Percentiles rank a stretch among this genome's conserved stretches.
Conservation (phyloP, 768 basidiomycete genomes). For the Strobilomyces echinocephalus region DNA sequence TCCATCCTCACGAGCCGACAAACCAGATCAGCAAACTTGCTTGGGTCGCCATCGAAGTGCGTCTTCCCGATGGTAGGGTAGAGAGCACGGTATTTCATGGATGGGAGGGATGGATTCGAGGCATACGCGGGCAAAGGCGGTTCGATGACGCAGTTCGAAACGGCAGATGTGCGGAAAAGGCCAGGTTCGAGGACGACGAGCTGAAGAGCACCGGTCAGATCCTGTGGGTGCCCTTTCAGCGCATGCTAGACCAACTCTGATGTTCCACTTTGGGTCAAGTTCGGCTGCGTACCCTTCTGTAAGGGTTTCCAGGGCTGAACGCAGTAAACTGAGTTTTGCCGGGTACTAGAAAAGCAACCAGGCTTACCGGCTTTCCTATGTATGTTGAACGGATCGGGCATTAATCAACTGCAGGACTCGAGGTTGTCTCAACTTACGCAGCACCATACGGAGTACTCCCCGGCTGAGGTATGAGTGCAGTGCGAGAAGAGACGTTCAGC, state of each 20-base stretch:
- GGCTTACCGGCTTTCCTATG: slow-evolving; percentile 20
- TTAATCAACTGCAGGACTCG: neutral
- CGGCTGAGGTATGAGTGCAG: slow-evolving; percentile 21
- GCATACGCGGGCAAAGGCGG: slow-evolving; percentile 15
- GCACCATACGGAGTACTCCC: slow-evolving; percentile 24
- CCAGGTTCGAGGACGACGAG: slow-evolving; percentile 21
- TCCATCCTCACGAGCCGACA: slow-evolving; percentile 16
- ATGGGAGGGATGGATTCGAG: slow-evolving; percentile 24
- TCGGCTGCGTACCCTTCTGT: slow-evolving; percentile 29
- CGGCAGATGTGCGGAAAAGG: slow-evolving; percentile 21
- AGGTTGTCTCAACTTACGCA: slow-evolving; percentile 18
- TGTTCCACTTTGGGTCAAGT: slow-evolving; percentile 34
- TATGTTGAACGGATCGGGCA: neutral
- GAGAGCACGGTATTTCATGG: slow-evolving; percentile 21
- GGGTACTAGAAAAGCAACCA: neutral
- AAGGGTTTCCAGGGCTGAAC: slow-evolving; percentile 31
- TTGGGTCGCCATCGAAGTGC: slow-evolving; percentile 21
- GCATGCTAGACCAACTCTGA: slow-evolving; percentile 24
- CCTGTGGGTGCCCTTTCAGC: neutral
- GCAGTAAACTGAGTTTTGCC: neutral
- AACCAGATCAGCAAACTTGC: slow-evolving; percentile 19
- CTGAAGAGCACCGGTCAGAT: slow-evolving; percentile 6
- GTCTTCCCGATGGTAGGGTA: slow-evolving; percentile 16
- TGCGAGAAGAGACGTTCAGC: slow-evolving; percentile 32
- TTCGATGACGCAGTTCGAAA: slow-evolving; percentile 9